phyloP scores from a whole-genome alignment of 768 basidiomycete species.

The Psilocybe tampanensis region DNA sequence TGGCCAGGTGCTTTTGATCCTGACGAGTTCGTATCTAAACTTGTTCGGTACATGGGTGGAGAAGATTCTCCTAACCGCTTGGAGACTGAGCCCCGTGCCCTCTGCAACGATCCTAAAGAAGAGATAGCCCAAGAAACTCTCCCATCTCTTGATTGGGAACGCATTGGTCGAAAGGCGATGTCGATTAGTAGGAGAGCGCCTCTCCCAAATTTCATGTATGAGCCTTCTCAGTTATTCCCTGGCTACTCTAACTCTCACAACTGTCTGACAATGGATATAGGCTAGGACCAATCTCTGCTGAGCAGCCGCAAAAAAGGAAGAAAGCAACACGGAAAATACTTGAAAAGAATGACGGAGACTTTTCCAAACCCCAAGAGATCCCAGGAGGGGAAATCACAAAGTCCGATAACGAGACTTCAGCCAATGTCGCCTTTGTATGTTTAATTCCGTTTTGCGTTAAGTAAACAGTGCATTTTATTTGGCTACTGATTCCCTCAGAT shows the following conservation, averaged over 20 bases:
- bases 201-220: slow-evolving; percentile 87
- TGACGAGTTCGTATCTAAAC: slow-evolving; percentile 84
- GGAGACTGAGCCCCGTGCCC: slow-evolving; percentile 45
- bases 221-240: not conserved
- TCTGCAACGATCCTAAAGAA: slow-evolving; percentile 52
- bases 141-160: slow-evolving; percentile 74
- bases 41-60: slow-evolving; percentile 79
- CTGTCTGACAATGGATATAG: too few relatives aligned
- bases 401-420: slow-evolving; percentile 87
- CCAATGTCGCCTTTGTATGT: slow-evolving; percentile 76
- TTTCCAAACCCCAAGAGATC: slow-evolving; percentile 76
- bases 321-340: slow-evolving; percentile 62
- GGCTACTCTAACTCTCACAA: slow-evolving; percentile 12
- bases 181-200: slow-evolving; percentile 80
- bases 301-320: slow-evolving; percentile 79
- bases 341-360: slow-evolving; percentile 72
- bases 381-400: slow-evolving; percentile 81
- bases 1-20: slow-evolving; percentile 88
- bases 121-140: slow-evolving; percentile 51
- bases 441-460: not conserved
- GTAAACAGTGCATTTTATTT: not conserved
- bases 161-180: slow-evolving; percentile 82
- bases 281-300: slow-evolving; percentile 88
- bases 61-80: slow-evolving; percentile 44
- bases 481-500: slow-evolving; percentile 52